A percentile compares a stretch with the other conserved stretches of the same genome.
These are phyloP conservation scores for Tetracladium maxilliforme DNA, from an alignment of 2,329 filamentous ascomycete species.

Conservation along the genomic window DNA sequence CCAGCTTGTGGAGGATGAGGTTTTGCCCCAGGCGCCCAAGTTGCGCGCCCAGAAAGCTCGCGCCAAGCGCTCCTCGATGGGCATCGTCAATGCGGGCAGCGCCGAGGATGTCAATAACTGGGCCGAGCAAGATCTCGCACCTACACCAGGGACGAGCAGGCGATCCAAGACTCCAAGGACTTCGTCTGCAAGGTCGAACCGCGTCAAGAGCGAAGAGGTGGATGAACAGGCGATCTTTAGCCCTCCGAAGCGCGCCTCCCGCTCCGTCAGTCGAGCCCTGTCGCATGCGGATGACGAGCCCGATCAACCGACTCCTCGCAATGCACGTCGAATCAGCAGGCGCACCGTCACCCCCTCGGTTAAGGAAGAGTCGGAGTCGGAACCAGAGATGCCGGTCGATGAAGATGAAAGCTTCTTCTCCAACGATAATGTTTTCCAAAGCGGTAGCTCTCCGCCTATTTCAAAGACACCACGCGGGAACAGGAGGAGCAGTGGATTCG, in stretches of 20 bases:
- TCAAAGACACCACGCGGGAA: constrained; percentile 32
- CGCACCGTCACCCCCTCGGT: too few relatives aligned
- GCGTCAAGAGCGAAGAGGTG: too few relatives aligned
- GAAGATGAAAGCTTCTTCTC: constrained; percentile 61
- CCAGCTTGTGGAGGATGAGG: constrained; percentile 64
- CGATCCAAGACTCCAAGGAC: constrained; percentile 39
- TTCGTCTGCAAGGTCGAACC: constrained; percentile 30
- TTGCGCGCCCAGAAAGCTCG: constrained; percentile 61
- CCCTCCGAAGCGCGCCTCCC: too few relatives aligned
- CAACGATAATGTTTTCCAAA: constrained; percentile 86
- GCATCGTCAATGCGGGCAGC: constrained; percentile 58
- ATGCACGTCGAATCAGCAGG: too few relatives aligned
- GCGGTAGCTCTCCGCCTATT: constrained; percentile 59
- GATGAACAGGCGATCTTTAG: too few relatives aligned
- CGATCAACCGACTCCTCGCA: too few relatives aligned
- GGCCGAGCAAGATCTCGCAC: constrained; percentile 43
- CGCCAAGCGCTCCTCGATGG: constrained; percentile 74
- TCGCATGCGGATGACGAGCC: too few relatives aligned
- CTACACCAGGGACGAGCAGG: constrained; percentile 35
- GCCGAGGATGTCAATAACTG: constrained; percentile 49
- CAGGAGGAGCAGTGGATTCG: constrained; percentile 23
- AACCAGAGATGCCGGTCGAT: too few relatives aligned
- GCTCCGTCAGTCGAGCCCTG: too few relatives aligned
- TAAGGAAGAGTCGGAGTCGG: too few relatives aligned
- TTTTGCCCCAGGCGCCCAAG: constrained; percentile 65